Conservation (phyloP, 257 asterid genomes). For the Phtheirospermum japonicum region DNA sequence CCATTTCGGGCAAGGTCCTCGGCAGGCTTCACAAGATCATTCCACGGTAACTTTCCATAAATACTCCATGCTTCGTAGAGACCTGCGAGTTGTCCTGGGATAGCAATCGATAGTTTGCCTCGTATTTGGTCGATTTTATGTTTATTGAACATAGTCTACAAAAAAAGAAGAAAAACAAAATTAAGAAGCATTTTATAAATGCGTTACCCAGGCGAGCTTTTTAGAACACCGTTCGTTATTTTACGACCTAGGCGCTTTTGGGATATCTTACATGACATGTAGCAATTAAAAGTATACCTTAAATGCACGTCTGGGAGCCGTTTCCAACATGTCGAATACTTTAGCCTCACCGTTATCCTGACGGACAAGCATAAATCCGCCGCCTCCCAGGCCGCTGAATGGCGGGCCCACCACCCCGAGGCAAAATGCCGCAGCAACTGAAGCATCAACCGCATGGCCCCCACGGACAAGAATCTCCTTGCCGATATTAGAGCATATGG, state of each 20-base stretch:
- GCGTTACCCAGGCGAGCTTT: too few species aligned
- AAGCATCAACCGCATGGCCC: constrained; percentile 50
- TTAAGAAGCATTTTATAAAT: too few species aligned
- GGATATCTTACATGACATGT: too few species aligned
- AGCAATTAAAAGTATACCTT: too few species aligned
- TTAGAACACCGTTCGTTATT: too few species aligned
- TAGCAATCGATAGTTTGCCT: constrained; percentile 21
- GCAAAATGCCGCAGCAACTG: constrained; percentile 46
- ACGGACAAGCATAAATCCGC: constrained; percentile 42
- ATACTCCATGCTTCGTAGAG: constrained; percentile 40
- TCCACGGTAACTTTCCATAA: constrained; percentile 42
- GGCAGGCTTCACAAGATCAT: constrained; percentile 5
- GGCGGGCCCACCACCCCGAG: constrained; percentile 45
- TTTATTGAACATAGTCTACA: background rate
- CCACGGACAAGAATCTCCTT: constrained; percentile 30
- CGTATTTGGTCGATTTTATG: background rate
- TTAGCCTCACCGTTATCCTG: constrained; percentile 27
- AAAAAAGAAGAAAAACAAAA: too few species aligned
- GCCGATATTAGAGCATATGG: constrained; percentile 40
- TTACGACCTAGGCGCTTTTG: too few species aligned
- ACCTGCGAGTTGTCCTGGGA: constrained; percentile 52
- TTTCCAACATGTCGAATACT: constrained; percentile 46
- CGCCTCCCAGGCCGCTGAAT: constrained; percentile 52
- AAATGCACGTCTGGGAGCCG: constrained; percentile 36
- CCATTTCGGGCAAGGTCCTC: constrained; percentile 36